Evolutionary conservation across 2,329 filamentous ascomycete species (phyloP).

Genomic region (Curvularia eragrostidis): DNA sequence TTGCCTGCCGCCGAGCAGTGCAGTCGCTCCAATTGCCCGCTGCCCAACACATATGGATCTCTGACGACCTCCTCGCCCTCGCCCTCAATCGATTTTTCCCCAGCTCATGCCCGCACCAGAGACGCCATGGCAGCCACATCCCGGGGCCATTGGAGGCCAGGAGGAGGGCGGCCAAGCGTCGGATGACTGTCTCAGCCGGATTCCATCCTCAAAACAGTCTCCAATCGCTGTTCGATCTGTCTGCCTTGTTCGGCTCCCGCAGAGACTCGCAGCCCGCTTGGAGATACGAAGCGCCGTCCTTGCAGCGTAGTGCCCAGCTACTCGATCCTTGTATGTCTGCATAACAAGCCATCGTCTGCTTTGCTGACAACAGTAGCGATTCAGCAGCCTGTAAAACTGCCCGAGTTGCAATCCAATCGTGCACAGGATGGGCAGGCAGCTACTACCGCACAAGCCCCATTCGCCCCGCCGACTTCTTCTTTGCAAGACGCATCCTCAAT

Average conservation of each 20-base stretch:
- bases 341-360: neutral
- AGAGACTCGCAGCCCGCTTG: constrained; percentile 33
- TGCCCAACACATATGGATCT: constrained; percentile 63
- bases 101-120: constrained; percentile 54
- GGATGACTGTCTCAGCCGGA: constrained; percentile 57
- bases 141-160: constrained; percentile 69
- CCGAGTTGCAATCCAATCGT: constrained; percentile 3
- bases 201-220: constrained; percentile 44
- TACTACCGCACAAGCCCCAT: neutral
- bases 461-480: constrained; percentile 6
- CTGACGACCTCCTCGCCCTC: constrained; percentile 61
- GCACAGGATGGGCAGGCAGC: neutral
- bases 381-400: neutral
- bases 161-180: constrained; percentile 61
- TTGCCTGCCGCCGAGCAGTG: constrained; percentile 60
- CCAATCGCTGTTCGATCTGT: constrained; percentile 36
- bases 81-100: constrained; percentile 61
- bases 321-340: constrained; percentile 29
- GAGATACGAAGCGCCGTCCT: constrained; percentile 47
- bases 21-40: constrained; percentile 52
- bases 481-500: constrained; percentile 4
- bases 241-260: constrained; percentile 38
- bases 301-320: constrained; percentile 18
- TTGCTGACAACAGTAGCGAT: constrained; percentile 11
- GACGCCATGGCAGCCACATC: constrained; percentile 65